phyloP scores from a whole-genome alignment of 225 moss, liverwort and hornwort species.

The Marchantia polymorpha region DNA sequence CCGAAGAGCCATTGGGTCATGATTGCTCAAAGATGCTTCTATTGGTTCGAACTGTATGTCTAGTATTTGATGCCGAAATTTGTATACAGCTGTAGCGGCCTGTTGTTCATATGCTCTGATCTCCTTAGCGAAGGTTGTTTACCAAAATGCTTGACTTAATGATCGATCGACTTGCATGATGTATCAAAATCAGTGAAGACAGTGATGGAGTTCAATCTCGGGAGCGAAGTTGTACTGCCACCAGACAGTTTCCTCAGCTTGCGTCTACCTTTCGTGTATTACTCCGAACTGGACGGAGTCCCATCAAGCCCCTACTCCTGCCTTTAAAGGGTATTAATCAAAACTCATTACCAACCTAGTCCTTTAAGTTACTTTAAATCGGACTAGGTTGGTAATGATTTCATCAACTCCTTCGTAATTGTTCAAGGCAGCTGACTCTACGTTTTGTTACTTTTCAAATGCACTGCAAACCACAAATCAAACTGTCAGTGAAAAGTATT shows the following conservation, averaged over 20 bases:
- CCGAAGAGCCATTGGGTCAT: too few relatives aligned
- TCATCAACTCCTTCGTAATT: constrained; percentile 82
- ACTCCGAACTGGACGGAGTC: constrained; percentile 52
- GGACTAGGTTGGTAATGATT: constrained; percentile 68
- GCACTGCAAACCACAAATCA: constrained; percentile 50
- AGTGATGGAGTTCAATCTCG: constrained; percentile 40
- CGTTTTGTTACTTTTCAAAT: constrained; percentile 89
- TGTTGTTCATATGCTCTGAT: too few relatives aligned
- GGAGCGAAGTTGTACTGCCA: constrained; percentile 73
- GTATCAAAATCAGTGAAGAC: constrained; percentile 25
- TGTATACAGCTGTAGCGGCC: too few relatives aligned
- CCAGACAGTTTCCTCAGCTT: constrained; percentile 96
- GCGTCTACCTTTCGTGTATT: constrained; percentile 89
- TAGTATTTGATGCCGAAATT: too few relatives aligned
- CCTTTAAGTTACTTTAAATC: too few relatives aligned
- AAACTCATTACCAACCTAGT: too few relatives aligned
- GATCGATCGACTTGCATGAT: constrained; percentile 24
- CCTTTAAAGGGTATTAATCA: too few relatives aligned
- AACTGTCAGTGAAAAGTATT: neutral
- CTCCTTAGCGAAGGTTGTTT: too few relatives aligned
- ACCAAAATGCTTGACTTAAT: too few relatives aligned
- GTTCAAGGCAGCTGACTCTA: constrained; percentile 81
- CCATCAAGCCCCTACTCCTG: constrained; percentile 50
- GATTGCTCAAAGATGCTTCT: neutral
- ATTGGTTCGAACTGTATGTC: neutral